Percentiles rank a stretch among this genome's conserved stretches.
Evolutionary conservation across 2,329 filamentous ascomycete genomes (phyloP).

Genomic region (Lizonia empirigonia): DNA sequence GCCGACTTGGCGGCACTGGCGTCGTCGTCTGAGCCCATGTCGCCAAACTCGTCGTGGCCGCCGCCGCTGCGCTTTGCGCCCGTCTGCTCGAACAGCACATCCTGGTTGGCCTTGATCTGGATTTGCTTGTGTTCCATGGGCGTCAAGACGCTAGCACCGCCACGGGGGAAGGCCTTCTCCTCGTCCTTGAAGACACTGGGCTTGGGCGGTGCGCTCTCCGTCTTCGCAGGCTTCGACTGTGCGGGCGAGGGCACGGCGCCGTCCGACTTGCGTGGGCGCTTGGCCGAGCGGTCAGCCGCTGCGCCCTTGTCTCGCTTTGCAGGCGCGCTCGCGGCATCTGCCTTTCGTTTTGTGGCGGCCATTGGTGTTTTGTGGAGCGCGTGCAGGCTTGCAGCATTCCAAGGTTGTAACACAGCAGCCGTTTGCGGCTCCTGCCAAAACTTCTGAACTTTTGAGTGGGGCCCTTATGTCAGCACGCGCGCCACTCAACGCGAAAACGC

Average conservation of each 20-base stretch:
- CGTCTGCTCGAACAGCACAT: conserved; percentile 85
- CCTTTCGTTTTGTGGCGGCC: conserved; percentile 55
- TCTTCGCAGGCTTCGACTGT: conserved; percentile 38
- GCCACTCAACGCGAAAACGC: conserved; percentile 26
- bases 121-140: conserved; percentile 97
- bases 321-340: conserved; percentile 42
- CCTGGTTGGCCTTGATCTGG: conserved; percentile 86
- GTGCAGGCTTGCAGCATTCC: conserved; percentile 16
- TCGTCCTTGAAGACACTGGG: conserved; percentile 69
- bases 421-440: conserved; percentile 24
- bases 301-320: conserved; percentile 41
- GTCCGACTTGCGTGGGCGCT: conserved; percentile 47
- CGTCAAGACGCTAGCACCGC: conserved; percentile 87
- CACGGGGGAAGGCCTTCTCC: conserved; percentile 88
- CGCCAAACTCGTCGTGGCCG: conserved; percentile 51
- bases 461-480: neutral
- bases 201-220: conserved; percentile 31
- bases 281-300: conserved; percentile 40
- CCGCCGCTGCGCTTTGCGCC: conserved; percentile 62
- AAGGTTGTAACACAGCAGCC: no score
- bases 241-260: conserved; percentile 33
- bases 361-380: conserved; percentile 37
- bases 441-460: conserved; percentile 29
- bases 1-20: conserved; percentile 54
- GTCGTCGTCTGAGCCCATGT: conserved; percentile 49